These are phyloP conservation scores for Hypseocharis bilobata DNA, from an alignment of 441 rosid genomes.

Conservation along the genomic window DNA sequence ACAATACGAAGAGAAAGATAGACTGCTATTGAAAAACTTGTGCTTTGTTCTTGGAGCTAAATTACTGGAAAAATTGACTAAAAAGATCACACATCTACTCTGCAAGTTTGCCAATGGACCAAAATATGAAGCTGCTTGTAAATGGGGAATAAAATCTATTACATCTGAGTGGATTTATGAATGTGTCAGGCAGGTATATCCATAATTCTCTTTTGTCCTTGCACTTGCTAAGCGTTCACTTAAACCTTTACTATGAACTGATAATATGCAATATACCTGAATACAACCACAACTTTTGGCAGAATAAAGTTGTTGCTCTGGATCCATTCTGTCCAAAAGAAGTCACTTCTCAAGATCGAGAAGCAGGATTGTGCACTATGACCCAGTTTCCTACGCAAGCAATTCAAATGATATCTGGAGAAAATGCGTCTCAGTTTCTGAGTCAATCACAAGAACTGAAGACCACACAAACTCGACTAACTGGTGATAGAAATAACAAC, in stretches of 20 bases:
- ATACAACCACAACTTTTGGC: slow-evolving; percentile 20
- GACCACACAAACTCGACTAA: slow-evolving; percentile 22
- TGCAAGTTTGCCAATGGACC: slow-evolving; percentile 73
- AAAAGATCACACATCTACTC: slow-evolving; percentile 73
- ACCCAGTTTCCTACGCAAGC: slow-evolving; percentile 73
- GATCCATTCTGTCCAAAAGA: slow-evolving; percentile 67
- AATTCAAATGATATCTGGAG: slow-evolving; percentile 38
- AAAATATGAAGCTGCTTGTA: slow-evolving; percentile 70
- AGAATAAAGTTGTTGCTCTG: slow-evolving; percentile 59
- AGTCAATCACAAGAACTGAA: slow-evolving; percentile 42
- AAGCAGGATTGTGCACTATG: slow-evolving; percentile 50
- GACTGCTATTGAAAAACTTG: slow-evolving; percentile 60
- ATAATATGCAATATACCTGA: slow-evolving; percentile 2
- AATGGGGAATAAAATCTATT: slow-evolving; percentile 58
- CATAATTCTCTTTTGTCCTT: slow-evolving; percentile 13
- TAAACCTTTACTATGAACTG: slow-evolving; percentile 11
- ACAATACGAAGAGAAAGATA: slow-evolving; percentile 72
- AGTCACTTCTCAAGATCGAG: slow-evolving; percentile 59
- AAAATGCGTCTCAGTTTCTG: slow-evolving; percentile 39
- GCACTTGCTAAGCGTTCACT: slow-evolving; percentile 5
- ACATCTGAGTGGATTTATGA: slow-evolving; percentile 82
- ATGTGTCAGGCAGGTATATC: slow-evolving; percentile 74
- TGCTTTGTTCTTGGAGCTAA: slow-evolving; percentile 83
- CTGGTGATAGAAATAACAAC: slow-evolving; percentile 26
- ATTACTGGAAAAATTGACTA: slow-evolving; percentile 52